Base-by-base conservation (phyloP, 1,284 basidiomycete genomes). In the Cerioporus squamosus region DNA sequence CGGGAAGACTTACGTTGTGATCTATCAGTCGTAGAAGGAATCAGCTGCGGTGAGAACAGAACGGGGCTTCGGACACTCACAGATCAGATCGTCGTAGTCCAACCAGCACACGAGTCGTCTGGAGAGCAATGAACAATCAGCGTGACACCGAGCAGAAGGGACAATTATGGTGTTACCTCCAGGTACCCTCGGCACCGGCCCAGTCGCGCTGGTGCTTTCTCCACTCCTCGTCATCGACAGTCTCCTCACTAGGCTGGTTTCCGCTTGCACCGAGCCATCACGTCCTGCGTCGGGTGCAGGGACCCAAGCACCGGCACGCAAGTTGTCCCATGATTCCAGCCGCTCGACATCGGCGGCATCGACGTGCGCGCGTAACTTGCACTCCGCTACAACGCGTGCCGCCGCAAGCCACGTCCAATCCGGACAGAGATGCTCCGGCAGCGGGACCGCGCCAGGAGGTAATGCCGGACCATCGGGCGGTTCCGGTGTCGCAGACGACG, bases 81-180 rank as follows among this genome's bases (percentile, higher is more conserved):
- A 68, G 5, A 84, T 66, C 2, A 86, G 64, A 58, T 84, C 80
- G 22, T 76, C 74, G 64, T 86, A 86, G 61, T 82, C 82, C 65
- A 86, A 71, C 84, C 84, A 86, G 53, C 79, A 85, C 10, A 85
- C 78, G 40, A 79, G 79, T 14, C 84, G 79, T 57, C 83, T 85
- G 57, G 51, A n/a, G 24, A 5, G 33, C 17, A 3, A 22, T 3
- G 45, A 46, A n/a, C 3, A 24, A 31, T 42, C 5, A 39, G 47
- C 9, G 17, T 10, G 3, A 31, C n/a, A 14, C 23, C 7, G 36
- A 5, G n/a, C 10, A 1, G 5, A 2, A 18, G n/a, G n/a, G n/a
- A n/a, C 9, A 20, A 15, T n/a, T n/a, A 5, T 24, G 5, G 14
- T 74, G 52, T 57, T n/a, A 83, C 83, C 78, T 76, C 83, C 83